A percentile compares a stretch with the other conserved stretches of the same genome.
Conservation (phyloP, 73 alveolate genomes). For the Stentor roeselii region DNA sequence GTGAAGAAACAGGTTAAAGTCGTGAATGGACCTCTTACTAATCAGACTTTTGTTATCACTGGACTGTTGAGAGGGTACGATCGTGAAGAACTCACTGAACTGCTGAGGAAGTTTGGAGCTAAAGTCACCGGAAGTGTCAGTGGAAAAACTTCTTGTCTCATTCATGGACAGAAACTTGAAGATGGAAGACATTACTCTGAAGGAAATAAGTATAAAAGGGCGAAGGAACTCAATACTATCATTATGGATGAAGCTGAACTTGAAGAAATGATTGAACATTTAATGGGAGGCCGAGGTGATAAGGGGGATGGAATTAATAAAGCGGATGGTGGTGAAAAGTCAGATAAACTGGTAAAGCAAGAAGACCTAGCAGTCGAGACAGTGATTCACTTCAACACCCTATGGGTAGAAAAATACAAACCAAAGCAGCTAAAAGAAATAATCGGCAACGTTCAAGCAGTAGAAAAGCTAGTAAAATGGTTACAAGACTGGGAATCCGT, state of each 20-base stretch:
- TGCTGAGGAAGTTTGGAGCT: constrained; percentile 43
- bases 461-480: constrained; percentile 85
- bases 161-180: constrained; percentile 82
- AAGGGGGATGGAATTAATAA: background rate
- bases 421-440: constrained; percentile 82
- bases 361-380: background rate
- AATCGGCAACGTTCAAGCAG: constrained; percentile 83
- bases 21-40: constrained; percentile 43
- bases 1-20: background rate
- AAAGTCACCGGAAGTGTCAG: constrained; percentile 64
- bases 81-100: constrained; percentile 39
- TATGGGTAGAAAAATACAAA: constrained; percentile 95
- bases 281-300: background rate
- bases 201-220: constrained; percentile 75
- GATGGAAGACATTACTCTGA: constrained; percentile 84
- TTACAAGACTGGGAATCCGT: constrained; percentile 94
- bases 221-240: constrained; percentile 45
- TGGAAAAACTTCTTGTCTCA: constrained; percentile 69
- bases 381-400: background rate
- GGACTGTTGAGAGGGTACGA: constrained; percentile 61
- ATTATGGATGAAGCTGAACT: constrained; percentile 63
- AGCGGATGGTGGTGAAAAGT: background rate
- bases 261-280: constrained; percentile 54
- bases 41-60: constrained; percentile 72
- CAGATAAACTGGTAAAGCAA: background rate